A percentile compares a stretch with the other conserved stretches of the same genome.
Conservation (phyloP, 148 eudicot species). For the Polygonum maritimum region DNA sequence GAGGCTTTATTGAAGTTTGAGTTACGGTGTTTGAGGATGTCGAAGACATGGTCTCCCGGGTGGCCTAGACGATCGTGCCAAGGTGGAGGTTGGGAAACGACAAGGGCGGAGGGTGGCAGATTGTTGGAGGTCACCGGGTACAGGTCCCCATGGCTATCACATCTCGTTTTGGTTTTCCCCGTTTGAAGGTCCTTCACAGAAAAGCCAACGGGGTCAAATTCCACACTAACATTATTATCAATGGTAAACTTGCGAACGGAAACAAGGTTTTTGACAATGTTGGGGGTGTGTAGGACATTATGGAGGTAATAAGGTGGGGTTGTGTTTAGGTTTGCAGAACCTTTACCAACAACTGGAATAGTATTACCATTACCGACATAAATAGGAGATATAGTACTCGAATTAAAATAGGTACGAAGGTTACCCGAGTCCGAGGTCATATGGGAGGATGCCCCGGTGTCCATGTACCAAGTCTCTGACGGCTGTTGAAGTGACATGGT, state of each 20-base stretch:
- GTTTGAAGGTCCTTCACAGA: background rate
- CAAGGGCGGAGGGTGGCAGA: background rate
- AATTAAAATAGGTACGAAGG: background rate
- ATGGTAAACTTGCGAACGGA: background rate
- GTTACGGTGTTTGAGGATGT: background rate
- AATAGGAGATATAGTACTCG: background rate
- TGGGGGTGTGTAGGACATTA: background rate
- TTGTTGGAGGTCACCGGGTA: background rate
- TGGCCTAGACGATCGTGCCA: background rate
- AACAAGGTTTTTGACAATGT: background rate
- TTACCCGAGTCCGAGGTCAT: background rate
- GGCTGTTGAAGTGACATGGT: too few relatives aligned
- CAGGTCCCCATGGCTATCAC: background rate
- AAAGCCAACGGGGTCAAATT: too few relatives aligned
- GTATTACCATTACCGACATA: background rate
- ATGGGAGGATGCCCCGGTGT: background rate
- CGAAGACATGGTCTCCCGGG: background rate
- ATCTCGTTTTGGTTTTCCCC: background rate
- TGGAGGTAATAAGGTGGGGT: too few relatives aligned
- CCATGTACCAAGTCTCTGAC: background rate
- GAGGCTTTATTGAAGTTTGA: too few relatives aligned
- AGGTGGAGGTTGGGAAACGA: background rate
- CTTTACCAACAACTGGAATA: background rate
- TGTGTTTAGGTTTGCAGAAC: background rate
- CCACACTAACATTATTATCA: too few relatives aligned